phyloP scores from a whole-genome alignment of 163 green algal species.

The Scenedesmus sp. region DNA sequence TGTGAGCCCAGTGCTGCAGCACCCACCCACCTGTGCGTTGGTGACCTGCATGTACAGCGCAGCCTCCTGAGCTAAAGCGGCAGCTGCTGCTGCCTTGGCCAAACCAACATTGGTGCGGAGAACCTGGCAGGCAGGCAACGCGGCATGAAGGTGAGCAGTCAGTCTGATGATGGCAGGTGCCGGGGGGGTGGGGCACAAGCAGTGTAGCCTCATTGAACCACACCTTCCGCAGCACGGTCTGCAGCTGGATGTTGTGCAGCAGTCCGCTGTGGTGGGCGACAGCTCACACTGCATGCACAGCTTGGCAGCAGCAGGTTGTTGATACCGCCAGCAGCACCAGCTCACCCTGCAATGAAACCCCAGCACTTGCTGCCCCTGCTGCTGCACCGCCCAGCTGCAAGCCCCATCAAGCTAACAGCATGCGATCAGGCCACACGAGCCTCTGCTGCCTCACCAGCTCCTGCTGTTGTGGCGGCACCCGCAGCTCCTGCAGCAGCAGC shows the following conservation, averaged over 20 bases:
- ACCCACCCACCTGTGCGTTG: constrained; percentile 14
- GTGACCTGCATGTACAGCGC: constrained; percentile 31
- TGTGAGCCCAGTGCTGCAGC: not conserved
- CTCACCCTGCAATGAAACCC: too few species aligned
- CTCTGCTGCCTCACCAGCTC: not conserved
- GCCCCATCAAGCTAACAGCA: not conserved
- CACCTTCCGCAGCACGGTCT: too few species aligned
- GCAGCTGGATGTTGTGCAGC: not conserved
- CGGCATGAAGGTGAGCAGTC: too few species aligned
- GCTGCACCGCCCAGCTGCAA: too few species aligned
- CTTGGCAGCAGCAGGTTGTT: not conserved
- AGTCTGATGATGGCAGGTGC: too few species aligned
- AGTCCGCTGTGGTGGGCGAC: too few species aligned
- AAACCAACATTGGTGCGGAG: not conserved
- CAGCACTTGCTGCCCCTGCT: too few species aligned
- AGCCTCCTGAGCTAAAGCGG: constrained; percentile 15
- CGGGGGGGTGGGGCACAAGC: too few species aligned
- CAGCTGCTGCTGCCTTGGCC: constrained; percentile 9
- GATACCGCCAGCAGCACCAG: not conserved
- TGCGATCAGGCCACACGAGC: too few species aligned
- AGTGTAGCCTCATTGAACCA: too few species aligned
- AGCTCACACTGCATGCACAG: not conserved
- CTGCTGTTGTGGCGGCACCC: constrained; percentile 7
- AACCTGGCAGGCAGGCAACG: constrained; percentile 3
- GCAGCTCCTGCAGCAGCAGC: constrained; percentile 32